Conservation (phyloP, 768 basidiomycete genomes). For the Hydnomerulius pinastri region DNA sequence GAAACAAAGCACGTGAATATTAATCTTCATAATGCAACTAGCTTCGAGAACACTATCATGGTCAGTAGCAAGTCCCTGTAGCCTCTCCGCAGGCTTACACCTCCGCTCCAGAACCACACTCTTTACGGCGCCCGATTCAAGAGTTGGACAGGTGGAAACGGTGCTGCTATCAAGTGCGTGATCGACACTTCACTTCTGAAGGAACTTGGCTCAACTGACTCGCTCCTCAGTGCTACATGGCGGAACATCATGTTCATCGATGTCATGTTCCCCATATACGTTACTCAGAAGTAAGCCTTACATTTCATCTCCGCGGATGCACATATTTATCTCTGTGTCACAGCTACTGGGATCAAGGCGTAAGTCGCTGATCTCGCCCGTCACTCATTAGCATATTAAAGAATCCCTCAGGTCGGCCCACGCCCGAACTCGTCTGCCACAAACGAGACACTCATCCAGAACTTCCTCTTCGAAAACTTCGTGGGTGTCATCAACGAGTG, state of each 20-base stretch:
- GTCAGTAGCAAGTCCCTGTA: no score
- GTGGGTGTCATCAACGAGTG: conserved; percentile 51
- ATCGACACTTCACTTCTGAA: no score
- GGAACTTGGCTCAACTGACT: no score
- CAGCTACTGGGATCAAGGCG: conserved; percentile 67
- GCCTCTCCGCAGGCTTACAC: no score
- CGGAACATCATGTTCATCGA: conserved; percentile 53
- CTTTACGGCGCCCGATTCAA: conserved; percentile 67
- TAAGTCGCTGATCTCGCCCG: no score
- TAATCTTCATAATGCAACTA: not conserved
- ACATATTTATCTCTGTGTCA: not conserved
- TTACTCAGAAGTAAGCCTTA: conserved; percentile 62
- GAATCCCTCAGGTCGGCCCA: conserved; percentile 45
- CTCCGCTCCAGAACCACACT: conserved; percentile 47
- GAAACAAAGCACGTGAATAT: conserved; percentile 45
- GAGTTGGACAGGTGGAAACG: conserved; percentile 67
- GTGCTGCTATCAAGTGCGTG: conserved; percentile 53
- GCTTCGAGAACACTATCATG: conserved; percentile 5
- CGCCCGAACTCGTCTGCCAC: conserved; percentile 42
- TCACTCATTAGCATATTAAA: no score
- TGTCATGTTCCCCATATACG: conserved; percentile 60
- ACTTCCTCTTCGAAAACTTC: conserved; percentile 58
- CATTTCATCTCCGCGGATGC: not conserved
- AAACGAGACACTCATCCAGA: conserved; percentile 58
- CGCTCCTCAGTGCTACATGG: conserved; percentile 54